Evolutionary conservation across 2,329 filamentous ascomycete genomes (phyloP).

Genomic region (Zymoseptoria pseudotritici): DNA sequence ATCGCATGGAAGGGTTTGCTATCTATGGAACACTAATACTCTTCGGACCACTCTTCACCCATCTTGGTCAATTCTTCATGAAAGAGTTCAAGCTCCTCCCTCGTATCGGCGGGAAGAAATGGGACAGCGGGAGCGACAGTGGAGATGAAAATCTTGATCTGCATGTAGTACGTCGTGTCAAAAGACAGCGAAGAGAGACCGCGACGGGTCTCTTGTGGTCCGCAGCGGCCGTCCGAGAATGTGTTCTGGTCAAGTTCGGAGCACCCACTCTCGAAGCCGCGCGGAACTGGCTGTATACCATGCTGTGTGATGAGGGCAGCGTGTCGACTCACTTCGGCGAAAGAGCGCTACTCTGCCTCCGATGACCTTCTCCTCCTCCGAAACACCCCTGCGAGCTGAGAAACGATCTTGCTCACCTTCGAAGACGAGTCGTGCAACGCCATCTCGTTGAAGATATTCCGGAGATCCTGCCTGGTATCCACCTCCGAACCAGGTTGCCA

Average conservation of each 20-base stretch:
- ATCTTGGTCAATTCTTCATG: conserved; percentile 66
- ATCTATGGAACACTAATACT: conserved; percentile 82
- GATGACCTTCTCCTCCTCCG: conserved; percentile 3
- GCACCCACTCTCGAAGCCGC: conserved; percentile 74
- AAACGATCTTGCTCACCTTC: not conserved
- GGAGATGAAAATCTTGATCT: conserved; percentile 35
- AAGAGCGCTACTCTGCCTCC: conserved; percentile 63
- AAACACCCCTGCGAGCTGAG: not conserved
- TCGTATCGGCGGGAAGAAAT: conserved; percentile 75
- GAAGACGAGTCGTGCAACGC: not conserved
- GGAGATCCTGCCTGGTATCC: not conserved
- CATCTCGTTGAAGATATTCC: not conserved
- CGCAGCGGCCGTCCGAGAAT: conserved; percentile 69
- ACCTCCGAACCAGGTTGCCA: not conserved
- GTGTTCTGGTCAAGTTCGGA: conserved; percentile 86
- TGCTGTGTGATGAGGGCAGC: conserved; percentile 69
- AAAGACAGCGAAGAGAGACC: conserved; percentile 49
- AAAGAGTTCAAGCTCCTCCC: conserved; percentile 70
- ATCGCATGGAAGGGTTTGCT: conserved; percentile 66
- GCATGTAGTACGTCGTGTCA: conserved; percentile 24
- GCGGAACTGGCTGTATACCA: conserved; percentile 67
- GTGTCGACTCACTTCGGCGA: conserved; percentile 67
- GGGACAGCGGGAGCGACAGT: conserved; percentile 40
- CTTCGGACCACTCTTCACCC: conserved; percentile 61
- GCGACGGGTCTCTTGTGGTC: conserved; percentile 66